Base-by-base conservation (phyloP, 2,329 filamentous ascomycete species). In the Microdochium nivale region DNA sequence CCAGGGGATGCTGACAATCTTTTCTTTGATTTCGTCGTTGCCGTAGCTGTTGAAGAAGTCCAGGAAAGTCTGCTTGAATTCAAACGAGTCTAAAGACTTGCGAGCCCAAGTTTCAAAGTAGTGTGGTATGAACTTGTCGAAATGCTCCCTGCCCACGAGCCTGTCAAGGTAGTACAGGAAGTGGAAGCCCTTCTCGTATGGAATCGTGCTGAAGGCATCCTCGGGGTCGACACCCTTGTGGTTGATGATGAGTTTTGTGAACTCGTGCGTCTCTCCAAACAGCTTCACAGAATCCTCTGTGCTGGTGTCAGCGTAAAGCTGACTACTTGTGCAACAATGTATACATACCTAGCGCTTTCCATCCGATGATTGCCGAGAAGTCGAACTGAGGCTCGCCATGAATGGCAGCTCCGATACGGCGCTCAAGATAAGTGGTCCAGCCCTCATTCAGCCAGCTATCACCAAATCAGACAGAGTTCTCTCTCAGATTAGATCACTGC, bases 151-250 rank as follows among this genome's bases (percentile, higher is more conserved):
- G 33, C 90, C 88, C 3, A 97, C 79, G 1, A 96, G 74, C 47
- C 86, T 86, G 62, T 99, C 94, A 14, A 99, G 83, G 61, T 91
- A 85, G 68, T 90, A 96, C 47, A 99, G 77, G 68, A 97, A 95
- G 64, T 88, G 88, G 70, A 96, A 97, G 3, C 92, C 92, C 71
- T 99, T 97, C 66, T 97, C 92, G 62, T 99, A 99, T 0, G 94
- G 90, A 32, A 97, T 77, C 25, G 83, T 87, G 59, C 88, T 95
- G 72, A 97, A 99, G 1, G 92, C 88, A 67, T 99, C 94, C 66
- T 97, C 94, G 0, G 94, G 94, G 61, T 97, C 92, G 58, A 94
- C 86, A 53, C 89, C 90, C 65, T 92, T 88, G 56, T 97, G 84
- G 65, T 89, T 84, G 54, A 91, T 80, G 58, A 96, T 83, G 51